phyloP scores from a whole-genome alignment of 2,329 filamentous ascomycete genomes.

The Cordyceps fumosorosea region DNA sequence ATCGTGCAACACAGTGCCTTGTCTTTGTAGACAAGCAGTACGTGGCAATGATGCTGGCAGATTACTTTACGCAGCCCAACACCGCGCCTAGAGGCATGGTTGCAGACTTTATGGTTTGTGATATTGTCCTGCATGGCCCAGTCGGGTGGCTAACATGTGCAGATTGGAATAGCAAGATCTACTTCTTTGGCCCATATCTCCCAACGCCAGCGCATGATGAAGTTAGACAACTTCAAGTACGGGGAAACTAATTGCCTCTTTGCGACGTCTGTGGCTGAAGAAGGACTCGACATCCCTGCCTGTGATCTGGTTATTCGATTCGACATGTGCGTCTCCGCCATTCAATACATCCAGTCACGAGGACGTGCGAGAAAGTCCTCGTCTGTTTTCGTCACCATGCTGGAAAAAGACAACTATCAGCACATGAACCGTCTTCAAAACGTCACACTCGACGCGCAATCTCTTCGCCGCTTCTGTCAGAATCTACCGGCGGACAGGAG shows the following conservation, averaged over 20 bases:
- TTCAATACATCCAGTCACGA: constrained; percentile 90
- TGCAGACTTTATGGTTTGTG: constrained; percentile 54
- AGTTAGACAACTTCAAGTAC: constrained; percentile 57
- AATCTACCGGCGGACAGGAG: constrained; percentile 68
- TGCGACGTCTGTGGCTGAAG: constrained; percentile 60
- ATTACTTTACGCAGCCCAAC: constrained; percentile 53
- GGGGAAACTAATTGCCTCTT: constrained; percentile 58
- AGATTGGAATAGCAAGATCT: constrained; percentile 25
- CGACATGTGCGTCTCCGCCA: constrained; percentile 81
- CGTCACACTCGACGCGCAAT: constrained; percentile 51
- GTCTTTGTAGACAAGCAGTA: constrained; percentile 78
- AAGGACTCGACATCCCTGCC: constrained; percentile 61
- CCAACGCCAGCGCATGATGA: constrained; percentile 66
- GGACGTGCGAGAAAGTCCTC: constrained; percentile 73
- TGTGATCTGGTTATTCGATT: constrained; percentile 68
- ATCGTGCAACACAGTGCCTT: constrained; percentile 55
- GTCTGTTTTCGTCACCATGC: constrained; percentile 80
- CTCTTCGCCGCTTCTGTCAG: constrained; percentile 70
- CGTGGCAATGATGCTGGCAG: constrained; percentile 66
- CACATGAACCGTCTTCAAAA: constrained; percentile 54
- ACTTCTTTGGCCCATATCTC: constrained; percentile 54
- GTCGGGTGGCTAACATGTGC: neutral
- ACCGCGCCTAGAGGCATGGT: constrained; percentile 54
- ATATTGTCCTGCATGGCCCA: neutral
- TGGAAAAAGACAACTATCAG: constrained; percentile 60